These are phyloP conservation scores for Kazachstania africana DNA, from an alignment of 805 yeast species.

Conservation along the genomic window DNA sequence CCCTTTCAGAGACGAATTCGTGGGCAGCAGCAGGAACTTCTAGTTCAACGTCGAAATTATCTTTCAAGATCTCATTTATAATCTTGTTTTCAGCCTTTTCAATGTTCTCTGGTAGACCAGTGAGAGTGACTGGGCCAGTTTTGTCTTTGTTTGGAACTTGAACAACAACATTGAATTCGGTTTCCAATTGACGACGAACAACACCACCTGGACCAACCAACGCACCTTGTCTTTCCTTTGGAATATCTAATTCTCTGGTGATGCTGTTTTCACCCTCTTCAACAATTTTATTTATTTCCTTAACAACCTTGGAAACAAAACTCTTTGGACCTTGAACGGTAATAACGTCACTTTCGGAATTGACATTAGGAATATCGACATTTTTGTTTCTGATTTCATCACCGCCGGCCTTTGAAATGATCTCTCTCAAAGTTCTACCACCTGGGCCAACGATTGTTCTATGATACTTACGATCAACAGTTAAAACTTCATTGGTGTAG, in stretches of 20 bases:
- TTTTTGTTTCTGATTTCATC: conserved; percentile 30
- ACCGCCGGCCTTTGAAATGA: conserved; percentile 72
- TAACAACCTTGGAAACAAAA: conserved; percentile 58
- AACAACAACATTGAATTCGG: conserved; percentile 51
- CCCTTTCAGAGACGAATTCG: conserved; percentile 53
- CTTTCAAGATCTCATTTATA: conserved; percentile 42
- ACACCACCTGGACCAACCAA: conserved; percentile 76
- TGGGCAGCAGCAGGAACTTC: conserved; percentile 48
- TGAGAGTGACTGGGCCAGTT: conserved; percentile 41
- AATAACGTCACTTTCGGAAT: conserved; percentile 44
- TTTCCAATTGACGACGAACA: conserved; percentile 59
- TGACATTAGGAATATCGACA: conserved; percentile 52
- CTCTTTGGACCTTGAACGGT: conserved; percentile 63
- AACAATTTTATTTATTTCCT: conserved; percentile 51
- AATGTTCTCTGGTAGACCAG: conserved; percentile 57
- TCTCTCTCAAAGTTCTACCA: conserved; percentile 62
- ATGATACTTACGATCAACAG: conserved; percentile 65
- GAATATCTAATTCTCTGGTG: conserved; percentile 41
- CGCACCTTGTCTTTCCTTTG: conserved; percentile 62
- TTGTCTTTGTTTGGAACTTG: conserved; percentile 52
- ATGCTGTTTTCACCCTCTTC: conserved; percentile 49
- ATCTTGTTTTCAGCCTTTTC: conserved; percentile 54
- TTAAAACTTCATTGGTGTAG: conserved; percentile 42
- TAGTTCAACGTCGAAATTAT: conserved; percentile 39
- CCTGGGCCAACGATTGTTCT: conserved; percentile 67